These are phyloP conservation scores for Thraustotheca clavata DNA, from an alignment of 352 stramenopile species.

Conservation along the genomic window DNA sequence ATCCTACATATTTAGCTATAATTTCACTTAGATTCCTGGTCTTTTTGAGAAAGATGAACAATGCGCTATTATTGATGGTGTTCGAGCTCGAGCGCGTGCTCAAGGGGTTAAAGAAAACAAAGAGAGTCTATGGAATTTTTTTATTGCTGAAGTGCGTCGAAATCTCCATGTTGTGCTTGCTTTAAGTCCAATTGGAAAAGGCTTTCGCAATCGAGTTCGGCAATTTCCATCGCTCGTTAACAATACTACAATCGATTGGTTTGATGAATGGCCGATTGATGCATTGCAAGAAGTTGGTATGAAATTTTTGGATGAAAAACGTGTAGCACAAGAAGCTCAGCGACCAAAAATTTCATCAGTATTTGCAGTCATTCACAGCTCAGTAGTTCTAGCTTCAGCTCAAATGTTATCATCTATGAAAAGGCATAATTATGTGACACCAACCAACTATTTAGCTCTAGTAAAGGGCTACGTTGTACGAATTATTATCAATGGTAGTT, in stretches of 20 bases:
- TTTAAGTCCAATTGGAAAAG: conserved; percentile 88
- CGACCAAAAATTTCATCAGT: conserved; percentile 77
- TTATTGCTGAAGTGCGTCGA: conserved; percentile 83
- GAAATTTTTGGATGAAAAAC: conserved; percentile 89
- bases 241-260: conserved; percentile 92
- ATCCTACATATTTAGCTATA: background rate
- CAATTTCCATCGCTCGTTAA: conserved; percentile 92
- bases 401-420: conserved; percentile 87
- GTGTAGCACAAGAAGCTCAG: conserved; percentile 57
- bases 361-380: conserved; percentile 86
- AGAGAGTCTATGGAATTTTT: conserved; percentile 88
- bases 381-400: conserved; percentile 67
- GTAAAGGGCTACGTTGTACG: conserved; percentile 81
- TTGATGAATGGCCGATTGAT: conserved; percentile 88
- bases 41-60: conserved; percentile 91
- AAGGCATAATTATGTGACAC: conserved; percentile 91
- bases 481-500: background rate
- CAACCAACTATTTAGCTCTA: conserved; percentile 90
- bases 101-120: conserved; percentile 84
- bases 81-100: conserved; percentile 51
- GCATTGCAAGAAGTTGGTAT: conserved; percentile 88
- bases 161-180: conserved; percentile 91
- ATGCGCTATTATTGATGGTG: conserved; percentile 68
- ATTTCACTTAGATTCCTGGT: conserved; percentile 51
- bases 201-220: conserved; percentile 71